Evolutionary conservation across 192 early-diverging fungal species (phyloP).

Genomic region (Piromyces finnis): DNA sequence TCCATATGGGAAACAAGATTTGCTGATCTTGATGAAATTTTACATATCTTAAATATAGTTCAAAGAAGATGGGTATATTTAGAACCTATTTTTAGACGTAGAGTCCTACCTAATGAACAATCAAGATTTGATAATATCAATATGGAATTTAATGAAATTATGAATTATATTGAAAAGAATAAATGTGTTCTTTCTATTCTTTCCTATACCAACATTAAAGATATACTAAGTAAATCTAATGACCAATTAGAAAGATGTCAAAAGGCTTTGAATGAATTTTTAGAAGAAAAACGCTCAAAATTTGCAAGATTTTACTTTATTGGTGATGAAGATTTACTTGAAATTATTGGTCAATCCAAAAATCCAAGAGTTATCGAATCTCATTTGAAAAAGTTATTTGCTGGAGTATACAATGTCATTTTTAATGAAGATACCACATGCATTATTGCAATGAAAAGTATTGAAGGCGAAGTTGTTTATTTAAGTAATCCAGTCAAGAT

Average conservation of each 20-base stretch:
- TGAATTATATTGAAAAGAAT: constrained; percentile 14
- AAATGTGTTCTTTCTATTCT: constrained; percentile 20
- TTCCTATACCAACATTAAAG: constrained; percentile 12
- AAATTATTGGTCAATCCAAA: constrained; percentile 35
- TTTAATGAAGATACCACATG: constrained; percentile 15
- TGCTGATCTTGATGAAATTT: constrained; percentile 21
- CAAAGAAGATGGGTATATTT: constrained; percentile 39
- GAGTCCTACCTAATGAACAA: constrained; percentile 28
- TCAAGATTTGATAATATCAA: constrained; percentile 24
- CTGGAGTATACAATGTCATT: constrained; percentile 28
- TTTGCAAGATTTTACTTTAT: constrained; percentile 42
- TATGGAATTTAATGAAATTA: constrained; percentile 23
- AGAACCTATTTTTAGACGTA: constrained; percentile 38
- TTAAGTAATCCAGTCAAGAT: constrained; percentile 19
- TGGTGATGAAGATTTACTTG: constrained; percentile 36
- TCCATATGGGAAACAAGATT: constrained; percentile 26
- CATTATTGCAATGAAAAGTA: constrained; percentile 29
- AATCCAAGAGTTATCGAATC: constrained; percentile 37
- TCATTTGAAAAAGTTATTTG: constrained; percentile 40
- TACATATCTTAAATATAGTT: constrained; percentile 24
- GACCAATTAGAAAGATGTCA: constrained; percentile 41
- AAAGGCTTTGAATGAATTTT: constrained; percentile 37
- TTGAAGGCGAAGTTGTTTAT: constrained; percentile 25
- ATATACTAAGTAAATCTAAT: constrained; percentile 15
- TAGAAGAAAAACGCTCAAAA: constrained; percentile 24